Percentiles rank a stretch among this genome's conserved stretches.
Evolutionary conservation across 805 yeast species (phyloP).

Genomic region (Debaryomyces tyrocola): DNA sequence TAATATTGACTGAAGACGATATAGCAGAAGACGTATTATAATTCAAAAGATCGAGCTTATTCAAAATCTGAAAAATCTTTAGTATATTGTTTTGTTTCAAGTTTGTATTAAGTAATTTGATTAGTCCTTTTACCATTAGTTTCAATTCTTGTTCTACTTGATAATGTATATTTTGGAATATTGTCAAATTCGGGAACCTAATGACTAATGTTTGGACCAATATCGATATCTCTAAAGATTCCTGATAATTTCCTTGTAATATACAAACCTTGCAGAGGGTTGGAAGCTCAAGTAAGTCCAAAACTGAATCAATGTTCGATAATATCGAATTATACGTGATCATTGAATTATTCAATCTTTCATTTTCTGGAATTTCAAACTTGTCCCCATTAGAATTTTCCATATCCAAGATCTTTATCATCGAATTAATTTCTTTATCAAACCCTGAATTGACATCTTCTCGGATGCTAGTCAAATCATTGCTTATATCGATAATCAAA

Average conservation of each 20-base stretch:
- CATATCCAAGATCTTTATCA: constrained; percentile 12
- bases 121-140: constrained; percentile 68
- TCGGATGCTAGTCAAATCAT: constrained; percentile 33
- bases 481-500: constrained; percentile 41
- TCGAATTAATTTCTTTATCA: constrained; percentile 12
- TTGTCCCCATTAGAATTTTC: constrained; percentile 1
- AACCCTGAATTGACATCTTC: constrained; percentile 20
- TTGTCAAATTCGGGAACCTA: constrained; percentile 61
- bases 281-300: constrained; percentile 83
- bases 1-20: constrained; percentile 1
- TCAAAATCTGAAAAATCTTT: constrained; percentile 74
- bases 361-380: constrained; percentile 17
- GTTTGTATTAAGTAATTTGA: constrained; percentile 70
- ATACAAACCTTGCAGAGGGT: constrained; percentile 82
- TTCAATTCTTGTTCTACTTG: constrained; percentile 57
- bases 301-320: constrained; percentile 65
- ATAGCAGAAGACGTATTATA: constrained; percentile 1
- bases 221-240: constrained; percentile 80
- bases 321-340: constrained; percentile 38
- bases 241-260: constrained; percentile 81
- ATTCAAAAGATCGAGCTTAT: constrained; percentile 50
- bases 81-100: constrained; percentile 75
- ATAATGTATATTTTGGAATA: constrained; percentile 50
- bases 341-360: constrained; percentile 19
- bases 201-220: constrained; percentile 67